Conservation (phyloP, 257 asterid genomes). For the Penstemon barbatus region DNA sequence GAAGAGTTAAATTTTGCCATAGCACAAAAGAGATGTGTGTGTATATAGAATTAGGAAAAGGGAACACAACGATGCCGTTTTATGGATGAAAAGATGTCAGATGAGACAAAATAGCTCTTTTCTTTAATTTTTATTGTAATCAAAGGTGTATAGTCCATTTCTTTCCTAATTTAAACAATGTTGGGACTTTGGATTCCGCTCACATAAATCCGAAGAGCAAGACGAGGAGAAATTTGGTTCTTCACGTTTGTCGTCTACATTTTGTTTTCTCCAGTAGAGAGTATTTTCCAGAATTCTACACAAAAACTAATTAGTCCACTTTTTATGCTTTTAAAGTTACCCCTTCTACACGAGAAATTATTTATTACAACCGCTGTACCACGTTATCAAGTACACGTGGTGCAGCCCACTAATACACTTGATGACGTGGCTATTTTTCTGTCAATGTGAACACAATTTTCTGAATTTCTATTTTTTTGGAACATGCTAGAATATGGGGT, state of each 20-base stretch:
- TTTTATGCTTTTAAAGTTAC: no score
- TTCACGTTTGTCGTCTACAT: not conserved
- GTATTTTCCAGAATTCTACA: no score
- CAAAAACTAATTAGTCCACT: no score
- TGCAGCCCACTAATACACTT: no score
- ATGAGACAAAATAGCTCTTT: constrained; percentile 18
- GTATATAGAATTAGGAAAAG: constrained; percentile 6
- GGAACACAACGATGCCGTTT: constrained; percentile 3
- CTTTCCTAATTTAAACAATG: constrained; percentile 1
- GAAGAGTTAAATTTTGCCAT: constrained; percentile 48
- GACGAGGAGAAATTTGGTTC: constrained; percentile 7
- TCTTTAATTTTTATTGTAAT: not conserved
- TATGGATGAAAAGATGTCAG: constrained; percentile 15
- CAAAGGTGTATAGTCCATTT: not conserved
- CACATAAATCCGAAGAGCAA: not conserved
- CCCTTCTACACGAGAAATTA: no score
- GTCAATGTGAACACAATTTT: no score
- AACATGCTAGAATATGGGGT: no score
- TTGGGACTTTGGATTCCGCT: not conserved
- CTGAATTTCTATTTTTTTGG: no score
- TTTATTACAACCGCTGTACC: no score
- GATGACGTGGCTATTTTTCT: no score
- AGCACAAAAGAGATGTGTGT: constrained; percentile 20
- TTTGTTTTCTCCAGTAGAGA: not conserved
- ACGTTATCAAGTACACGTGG: no score